Evolutionary conservation across 1,284 basidiomycete species (phyloP), one percentile per base, ranked within the genome.

Genomic region (Fomitopsis schrenkii): DNA sequence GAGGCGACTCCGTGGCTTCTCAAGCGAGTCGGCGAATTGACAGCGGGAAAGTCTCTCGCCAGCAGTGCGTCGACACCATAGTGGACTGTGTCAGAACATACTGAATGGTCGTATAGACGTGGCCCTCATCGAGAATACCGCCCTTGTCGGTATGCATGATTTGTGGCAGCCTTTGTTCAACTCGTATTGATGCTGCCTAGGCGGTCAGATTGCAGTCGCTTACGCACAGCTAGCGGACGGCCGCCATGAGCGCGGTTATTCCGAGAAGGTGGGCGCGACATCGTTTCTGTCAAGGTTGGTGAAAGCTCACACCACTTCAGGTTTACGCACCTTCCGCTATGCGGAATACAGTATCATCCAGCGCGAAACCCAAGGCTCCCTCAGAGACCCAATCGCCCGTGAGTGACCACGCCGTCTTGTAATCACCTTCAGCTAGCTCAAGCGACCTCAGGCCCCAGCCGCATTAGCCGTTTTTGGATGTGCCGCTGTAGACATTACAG

Each of bases 1-100:
- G 91, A 95, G 64, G 95, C 87, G 10, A 99, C 97, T 1, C 97
- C 97, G 3, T 99, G 97, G 97, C 80, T 99, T 12, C 80, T 99
- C 35, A 82, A 83, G 61, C 86, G 96, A 19, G 90, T 99, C 1
- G 84, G 84, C 8, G 90, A 98, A 72, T 79, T 99, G 53, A 95
- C 93, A 0, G 72, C 82, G 44, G 93, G 94, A 3, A 80, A 79
- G 62, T 94, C 94, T 2, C 76, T 96, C 57, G 77, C 80, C 45
- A 88, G 84, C 67, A 93, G 89, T 91, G 61, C 71, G 83, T 80
- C 42, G 42, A 44, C 7, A 56, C 45, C 2, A 10, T 3, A 30
- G 30, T 12, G 36, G 41, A 52, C n/a, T 41, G 14, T 45, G 30
- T 58, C 30, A 36, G 38, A 22, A 22, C n/a, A 22, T 10, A 36